Percentiles rank a stretch among this genome's conserved stretches.
These are phyloP conservation scores for Ceratocystis lukuohia DNA, from an alignment of 2,329 filamentous ascomycete species.

Conservation along the genomic window DNA sequence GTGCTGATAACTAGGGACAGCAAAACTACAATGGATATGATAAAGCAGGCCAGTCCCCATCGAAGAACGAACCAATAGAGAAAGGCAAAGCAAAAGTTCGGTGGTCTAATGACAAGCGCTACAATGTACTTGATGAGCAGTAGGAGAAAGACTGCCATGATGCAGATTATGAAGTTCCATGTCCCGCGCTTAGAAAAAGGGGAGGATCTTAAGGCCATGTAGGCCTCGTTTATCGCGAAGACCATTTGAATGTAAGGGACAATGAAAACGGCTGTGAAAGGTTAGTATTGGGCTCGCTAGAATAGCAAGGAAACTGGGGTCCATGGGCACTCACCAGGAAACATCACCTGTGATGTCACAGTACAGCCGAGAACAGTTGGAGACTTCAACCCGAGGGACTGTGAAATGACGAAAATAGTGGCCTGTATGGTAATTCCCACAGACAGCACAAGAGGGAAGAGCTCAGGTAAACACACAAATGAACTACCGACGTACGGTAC, in stretches of 20 bases:
- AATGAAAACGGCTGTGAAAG: conserved; percentile 44
- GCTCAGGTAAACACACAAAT: conserved; percentile 35
- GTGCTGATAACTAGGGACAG: conserved; percentile 37
- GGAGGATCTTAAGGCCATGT: conserved; percentile 40
- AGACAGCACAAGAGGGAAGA: conserved; percentile 44
- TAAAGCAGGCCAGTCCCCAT: conserved; percentile 46
- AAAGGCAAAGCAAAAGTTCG: conserved; percentile 51
- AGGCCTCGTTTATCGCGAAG: conserved; percentile 48
- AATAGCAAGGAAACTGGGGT: neutral
- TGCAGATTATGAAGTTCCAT: conserved; percentile 47
- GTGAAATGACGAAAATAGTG: conserved; percentile 42
- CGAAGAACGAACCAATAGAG: conserved; percentile 53
- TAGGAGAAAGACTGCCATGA: conserved; percentile 35
- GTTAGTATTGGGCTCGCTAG: neutral
- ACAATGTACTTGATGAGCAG: conserved; percentile 45
- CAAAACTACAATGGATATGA: conserved; percentile 39
- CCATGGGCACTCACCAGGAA: conserved; percentile 37
- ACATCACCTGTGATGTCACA: conserved; percentile 42
- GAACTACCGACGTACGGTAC: conserved; percentile 28
- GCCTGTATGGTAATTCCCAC: conserved; percentile 45
- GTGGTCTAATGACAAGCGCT: conserved; percentile 40
- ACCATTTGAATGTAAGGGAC: conserved; percentile 52
- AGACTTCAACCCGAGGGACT: conserved; percentile 40
- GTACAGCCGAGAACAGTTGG: conserved; percentile 41
- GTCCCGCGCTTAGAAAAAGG: conserved; percentile 46